These are phyloP conservation scores for Aechmea fasciata DNA, from an alignment of 176 grass and related monocot genomes.

Conservation along the genomic window DNA sequence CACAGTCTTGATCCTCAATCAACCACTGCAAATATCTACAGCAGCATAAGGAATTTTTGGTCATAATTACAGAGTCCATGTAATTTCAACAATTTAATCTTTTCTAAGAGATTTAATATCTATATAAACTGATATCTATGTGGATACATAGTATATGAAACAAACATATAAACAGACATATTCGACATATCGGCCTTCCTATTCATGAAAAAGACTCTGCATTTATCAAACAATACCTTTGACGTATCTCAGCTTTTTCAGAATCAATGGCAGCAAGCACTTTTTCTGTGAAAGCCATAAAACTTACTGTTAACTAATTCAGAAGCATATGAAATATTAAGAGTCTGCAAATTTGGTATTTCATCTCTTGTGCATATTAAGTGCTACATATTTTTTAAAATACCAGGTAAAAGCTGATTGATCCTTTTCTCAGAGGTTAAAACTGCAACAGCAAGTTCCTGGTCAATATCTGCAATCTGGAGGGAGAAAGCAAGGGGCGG, in stretches of 20 bases:
- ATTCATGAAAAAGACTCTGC: slow-evolving; percentile 15
- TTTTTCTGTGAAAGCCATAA: slow-evolving; percentile 52
- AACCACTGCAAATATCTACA: slow-evolving; percentile 95
- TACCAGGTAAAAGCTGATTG: slow-evolving; percentile 79
- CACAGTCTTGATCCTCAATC: slow-evolving; percentile 78
- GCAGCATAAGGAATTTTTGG: not conserved
- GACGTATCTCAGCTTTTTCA: slow-evolving; percentile 70
- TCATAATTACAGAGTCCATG: slow-evolving; percentile 8
- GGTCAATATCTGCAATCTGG: slow-evolving; percentile 77
- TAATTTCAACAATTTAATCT: no score
- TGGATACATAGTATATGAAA: not conserved
- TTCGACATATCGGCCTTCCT: slow-evolving; percentile 1
- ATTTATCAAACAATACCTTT: slow-evolving; percentile 53
- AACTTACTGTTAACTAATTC: slow-evolving; percentile 12
- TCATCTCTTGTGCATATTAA: not conserved
- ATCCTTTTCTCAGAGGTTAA: slow-evolving; percentile 79
- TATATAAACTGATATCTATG: no score
- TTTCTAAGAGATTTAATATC: no score
- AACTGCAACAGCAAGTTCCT: slow-evolving; percentile 65
- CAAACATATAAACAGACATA: slow-evolving; percentile 6
- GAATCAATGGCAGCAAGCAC: slow-evolving; percentile 70
- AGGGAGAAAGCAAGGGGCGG: slow-evolving; percentile 22
- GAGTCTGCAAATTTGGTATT: no score
- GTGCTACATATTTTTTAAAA: slow-evolving; percentile 6
- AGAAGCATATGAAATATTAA: no score